These are phyloP conservation scores for Amanita rimosa DNA, from an alignment of 768 basidiomycete species.

Conservation along the genomic window DNA sequence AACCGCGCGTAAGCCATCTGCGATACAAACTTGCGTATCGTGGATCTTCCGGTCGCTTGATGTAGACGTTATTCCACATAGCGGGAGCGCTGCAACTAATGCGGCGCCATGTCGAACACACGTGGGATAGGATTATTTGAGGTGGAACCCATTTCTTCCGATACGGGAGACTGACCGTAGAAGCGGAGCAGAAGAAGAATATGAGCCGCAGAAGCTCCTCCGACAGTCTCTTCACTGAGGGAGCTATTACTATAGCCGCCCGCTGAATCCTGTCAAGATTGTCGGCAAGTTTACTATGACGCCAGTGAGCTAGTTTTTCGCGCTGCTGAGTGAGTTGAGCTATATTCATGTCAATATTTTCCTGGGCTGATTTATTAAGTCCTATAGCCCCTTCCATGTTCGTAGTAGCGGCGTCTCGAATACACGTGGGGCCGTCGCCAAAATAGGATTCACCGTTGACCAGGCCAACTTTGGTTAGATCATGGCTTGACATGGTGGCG, in stretches of 20 bases:
- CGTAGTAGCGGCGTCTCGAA: neutral
- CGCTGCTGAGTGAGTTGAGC: no score
- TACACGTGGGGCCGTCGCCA: neutral
- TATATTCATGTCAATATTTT: neutral
- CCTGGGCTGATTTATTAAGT: neutral
- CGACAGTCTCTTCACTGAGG: neutral
- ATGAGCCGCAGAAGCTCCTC: neutral
- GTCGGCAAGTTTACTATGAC: neutral
- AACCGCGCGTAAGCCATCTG: neutral
- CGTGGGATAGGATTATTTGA: neutral
- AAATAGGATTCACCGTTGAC: neutral
- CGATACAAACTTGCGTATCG: neutral
- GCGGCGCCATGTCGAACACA: no score
- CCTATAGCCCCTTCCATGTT: neutral
- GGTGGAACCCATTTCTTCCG: neutral
- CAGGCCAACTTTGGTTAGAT: neutral
- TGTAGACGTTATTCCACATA: neutral
- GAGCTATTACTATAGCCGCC: neutral
- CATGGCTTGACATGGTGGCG: neutral
- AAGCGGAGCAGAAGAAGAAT: neutral
- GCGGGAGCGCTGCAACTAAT: neutral
- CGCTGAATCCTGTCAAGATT: neutral
- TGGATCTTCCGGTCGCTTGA: neutral
- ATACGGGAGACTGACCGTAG: neutral
- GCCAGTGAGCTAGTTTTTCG: no score